Evolutionary conservation across 1,139 yeast genomes (phyloP).

Genomic region (Suhomyces panamericanus): DNA sequence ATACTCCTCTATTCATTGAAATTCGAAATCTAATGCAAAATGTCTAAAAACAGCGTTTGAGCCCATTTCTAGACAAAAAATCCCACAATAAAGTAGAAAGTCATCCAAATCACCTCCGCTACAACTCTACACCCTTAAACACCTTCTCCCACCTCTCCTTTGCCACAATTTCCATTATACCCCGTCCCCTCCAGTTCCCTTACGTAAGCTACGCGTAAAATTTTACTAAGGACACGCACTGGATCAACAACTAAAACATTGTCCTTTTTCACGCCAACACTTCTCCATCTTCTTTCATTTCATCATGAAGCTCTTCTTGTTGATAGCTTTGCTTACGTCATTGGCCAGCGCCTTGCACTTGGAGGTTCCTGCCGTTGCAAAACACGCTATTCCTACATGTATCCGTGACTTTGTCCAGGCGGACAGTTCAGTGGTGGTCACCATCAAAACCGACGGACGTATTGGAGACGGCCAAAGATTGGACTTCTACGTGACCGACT

Average conservation of each 20-base stretch:
- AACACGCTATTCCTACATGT: conserved; percentile 52
- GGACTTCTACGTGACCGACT: conserved; percentile 60
- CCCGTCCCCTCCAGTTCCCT: background rate
- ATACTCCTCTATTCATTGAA: no score
- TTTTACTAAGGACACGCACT: conserved; percentile 8
- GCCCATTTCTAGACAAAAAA: no score
- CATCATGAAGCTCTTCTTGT: conserved; percentile 14
- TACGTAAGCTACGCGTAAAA: conserved; percentile 9
- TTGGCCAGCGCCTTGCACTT: conserved; percentile 36
- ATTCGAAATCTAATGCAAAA: no score
- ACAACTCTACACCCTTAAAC: no score
- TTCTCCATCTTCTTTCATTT: background rate
- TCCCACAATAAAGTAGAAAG: no score
- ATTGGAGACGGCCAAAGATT: conserved; percentile 84
- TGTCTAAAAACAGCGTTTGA: no score
- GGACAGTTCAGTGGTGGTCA: conserved; percentile 83
- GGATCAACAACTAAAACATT: conserved; percentile 4
- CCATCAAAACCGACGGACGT: conserved; percentile 69
- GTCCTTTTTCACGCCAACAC: background rate
- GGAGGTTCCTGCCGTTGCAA: conserved; percentile 39
- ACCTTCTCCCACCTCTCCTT: no score
- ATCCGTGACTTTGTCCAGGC: conserved; percentile 86
- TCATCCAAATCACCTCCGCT: no score
- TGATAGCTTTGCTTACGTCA: conserved; percentile 17
- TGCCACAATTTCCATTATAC: no score